Percentiles rank a stretch among this genome's conserved stretches.
Conservation (phyloP, 2,329 filamentous ascomycete species). For the Teratosphaeria destructans region DNA sequence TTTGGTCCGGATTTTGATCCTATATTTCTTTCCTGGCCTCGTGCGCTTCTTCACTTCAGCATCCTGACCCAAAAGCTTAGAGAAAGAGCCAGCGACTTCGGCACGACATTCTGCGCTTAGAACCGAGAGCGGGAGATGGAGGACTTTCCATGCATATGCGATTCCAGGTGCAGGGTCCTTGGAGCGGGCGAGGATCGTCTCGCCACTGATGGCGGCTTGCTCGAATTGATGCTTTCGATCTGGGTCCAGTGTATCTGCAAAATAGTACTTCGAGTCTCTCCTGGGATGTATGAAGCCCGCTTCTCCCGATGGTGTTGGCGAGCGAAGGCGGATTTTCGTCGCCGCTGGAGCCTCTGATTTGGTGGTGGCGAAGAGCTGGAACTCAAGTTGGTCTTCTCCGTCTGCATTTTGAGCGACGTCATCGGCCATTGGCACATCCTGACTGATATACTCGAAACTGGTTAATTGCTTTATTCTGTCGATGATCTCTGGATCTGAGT, state of each 20-base stretch:
- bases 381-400: constrained; percentile 17
- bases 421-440: background rate
- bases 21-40: constrained; percentile 22
- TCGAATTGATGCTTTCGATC: constrained; percentile 1
- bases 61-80: background rate
- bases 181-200: constrained; percentile 11
- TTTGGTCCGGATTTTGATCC: constrained; percentile 20
- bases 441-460: constrained; percentile 1
- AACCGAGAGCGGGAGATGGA: constrained; percentile 7
- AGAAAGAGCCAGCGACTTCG: background rate
- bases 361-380: constrained; percentile 17
- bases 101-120: background rate
- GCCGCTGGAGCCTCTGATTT: constrained; percentile 3
- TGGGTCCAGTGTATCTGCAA: constrained; percentile 1
- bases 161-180: constrained; percentile 11
- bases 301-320: constrained; percentile 3
- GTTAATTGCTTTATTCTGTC: constrained; percentile 3
- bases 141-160: constrained; percentile 18
- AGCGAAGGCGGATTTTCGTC: constrained; percentile 1
- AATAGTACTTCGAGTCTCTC: constrained; percentile 12
- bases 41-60: constrained; percentile 12
- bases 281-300: constrained; percentile 9
- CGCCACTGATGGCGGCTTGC: constrained; percentile 12
- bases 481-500: constrained; percentile 2
- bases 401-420: constrained; percentile 1